Conservation (phyloP, 1,284 basidiomycete species). For the Cystobasidium pallidum region DNA sequence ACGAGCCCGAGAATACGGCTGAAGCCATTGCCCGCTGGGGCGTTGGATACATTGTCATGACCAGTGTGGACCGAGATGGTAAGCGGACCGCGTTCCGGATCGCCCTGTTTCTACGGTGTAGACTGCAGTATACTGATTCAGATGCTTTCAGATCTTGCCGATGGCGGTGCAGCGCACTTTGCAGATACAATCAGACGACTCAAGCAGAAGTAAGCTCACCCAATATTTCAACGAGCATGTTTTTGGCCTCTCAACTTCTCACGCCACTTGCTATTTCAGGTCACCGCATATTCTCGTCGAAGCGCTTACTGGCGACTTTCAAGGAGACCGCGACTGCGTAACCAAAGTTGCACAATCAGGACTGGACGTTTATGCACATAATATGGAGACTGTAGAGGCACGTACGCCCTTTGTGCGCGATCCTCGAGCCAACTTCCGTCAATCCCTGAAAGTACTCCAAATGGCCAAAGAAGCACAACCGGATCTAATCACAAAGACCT, state of each 20-base stretch:
- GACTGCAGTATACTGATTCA: neutral
- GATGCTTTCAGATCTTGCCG: constrained; percentile 71
- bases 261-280: constrained; percentile 58
- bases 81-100: constrained; percentile 54
- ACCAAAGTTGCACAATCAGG: constrained; percentile 84
- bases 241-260: neutral
- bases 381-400: constrained; percentile 91
- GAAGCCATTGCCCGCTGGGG: constrained; percentile 99
- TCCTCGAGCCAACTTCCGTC: constrained; percentile 87
- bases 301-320: constrained; percentile 94
- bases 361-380: constrained; percentile 97
- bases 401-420: constrained; percentile 95
- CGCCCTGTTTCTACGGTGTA: neutral
- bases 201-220: constrained; percentile 76
- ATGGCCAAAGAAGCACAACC: constrained; percentile 70
- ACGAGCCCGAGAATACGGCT: constrained; percentile 97
- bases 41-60: constrained; percentile 95
- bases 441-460: constrained; percentile 81
- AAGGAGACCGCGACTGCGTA: constrained; percentile 75
- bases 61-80: constrained; percentile 96
- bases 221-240: neutral
- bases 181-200: constrained; percentile 92
- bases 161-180: constrained; percentile 92
- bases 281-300: constrained; percentile 95
- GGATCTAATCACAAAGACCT: constrained; percentile 92